Percentiles rank a stretch among this genome's conserved stretches.
Evolutionary conservation across 257 asterid species (phyloP).

Genomic region (Eucommia ulmoides): DNA sequence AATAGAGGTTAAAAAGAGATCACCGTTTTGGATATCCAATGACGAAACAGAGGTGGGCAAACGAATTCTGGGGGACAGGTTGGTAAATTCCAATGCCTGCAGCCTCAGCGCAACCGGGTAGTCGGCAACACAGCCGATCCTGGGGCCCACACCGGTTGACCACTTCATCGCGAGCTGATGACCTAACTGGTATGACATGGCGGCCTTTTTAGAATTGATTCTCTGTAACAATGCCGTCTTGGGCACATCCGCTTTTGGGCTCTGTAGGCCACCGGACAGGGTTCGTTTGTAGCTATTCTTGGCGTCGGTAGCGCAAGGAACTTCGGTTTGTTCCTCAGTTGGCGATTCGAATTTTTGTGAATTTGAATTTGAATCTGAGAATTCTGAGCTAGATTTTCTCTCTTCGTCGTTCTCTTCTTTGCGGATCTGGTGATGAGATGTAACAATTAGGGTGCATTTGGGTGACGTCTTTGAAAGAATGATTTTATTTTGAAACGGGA

Average conservation of each 20-base stretch:
- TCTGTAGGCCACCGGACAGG: constrained; percentile 80
- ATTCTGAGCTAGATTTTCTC: constrained; percentile 12
- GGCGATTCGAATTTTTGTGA: no score
- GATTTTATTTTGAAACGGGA: no score
- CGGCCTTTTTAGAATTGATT: constrained; percentile 67
- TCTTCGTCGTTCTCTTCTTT: constrained; percentile 32
- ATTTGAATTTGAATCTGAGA: constrained; percentile 12
- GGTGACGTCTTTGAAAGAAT: no score
- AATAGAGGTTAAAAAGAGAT: no score
- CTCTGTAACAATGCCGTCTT: constrained; percentile 49
- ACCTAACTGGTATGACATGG: constrained; percentile 67
- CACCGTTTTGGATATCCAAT: no score
- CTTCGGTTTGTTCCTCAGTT: constrained; percentile 18
- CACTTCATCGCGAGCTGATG: constrained; percentile 57
- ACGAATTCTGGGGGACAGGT: constrained; percentile 72
- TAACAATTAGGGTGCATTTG: no score
- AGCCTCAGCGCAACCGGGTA: constrained; percentile 70
- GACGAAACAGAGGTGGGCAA: no score
- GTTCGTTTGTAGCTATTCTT: constrained; percentile 43
- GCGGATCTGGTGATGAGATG: constrained; percentile 31
- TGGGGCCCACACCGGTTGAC: constrained; percentile 91
- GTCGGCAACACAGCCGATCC: constrained; percentile 87
- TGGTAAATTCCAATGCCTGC: constrained; percentile 78
- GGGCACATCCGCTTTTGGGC: constrained; percentile 74
- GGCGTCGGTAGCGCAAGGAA: constrained; percentile 21